These are phyloP conservation scores for Pelargonium nanum DNA, from an alignment of 345 rosid genomes.

Conservation along the genomic window DNA sequence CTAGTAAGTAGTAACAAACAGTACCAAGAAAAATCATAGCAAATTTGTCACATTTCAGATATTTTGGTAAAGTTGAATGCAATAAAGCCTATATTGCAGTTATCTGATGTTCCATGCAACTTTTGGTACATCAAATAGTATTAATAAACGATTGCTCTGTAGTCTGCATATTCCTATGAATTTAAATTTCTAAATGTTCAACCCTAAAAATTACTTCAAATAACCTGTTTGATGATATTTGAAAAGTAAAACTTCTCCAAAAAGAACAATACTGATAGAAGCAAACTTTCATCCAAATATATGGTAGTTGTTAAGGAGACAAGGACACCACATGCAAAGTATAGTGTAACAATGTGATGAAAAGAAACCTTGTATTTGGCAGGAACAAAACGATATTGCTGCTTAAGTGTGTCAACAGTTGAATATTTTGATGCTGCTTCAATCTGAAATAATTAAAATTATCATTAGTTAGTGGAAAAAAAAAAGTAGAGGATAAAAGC, in stretches of 20 bases:
- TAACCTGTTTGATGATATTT: no score
- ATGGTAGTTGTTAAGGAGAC: background rate
- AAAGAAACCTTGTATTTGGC: constrained; percentile 70
- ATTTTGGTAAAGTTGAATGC: no score
- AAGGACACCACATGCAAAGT: background rate
- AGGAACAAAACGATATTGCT: constrained; percentile 63
- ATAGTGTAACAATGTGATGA: constrained; percentile 7
- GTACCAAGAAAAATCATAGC: no score
- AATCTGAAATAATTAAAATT: constrained; percentile 39
- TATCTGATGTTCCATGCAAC: background rate
- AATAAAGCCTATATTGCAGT: background rate
- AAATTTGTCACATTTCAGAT: no score
- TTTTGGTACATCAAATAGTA: no score
- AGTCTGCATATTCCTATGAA: no score
- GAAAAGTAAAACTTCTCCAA: no score
- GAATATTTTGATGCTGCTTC: constrained; percentile 93
- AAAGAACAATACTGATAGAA: no score
- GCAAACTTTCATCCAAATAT: background rate
- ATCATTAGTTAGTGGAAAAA: background rate
- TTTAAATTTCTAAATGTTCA: background rate
- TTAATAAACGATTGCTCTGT: background rate
- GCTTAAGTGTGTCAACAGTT: constrained; percentile 84
- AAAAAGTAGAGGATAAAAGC: background rate
- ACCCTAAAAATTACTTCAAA: no score
- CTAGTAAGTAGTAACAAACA: background rate